These are phyloP conservation scores for Solanum etuberosum DNA, from an alignment of 257 asterid species.

Conservation along the genomic window DNA sequence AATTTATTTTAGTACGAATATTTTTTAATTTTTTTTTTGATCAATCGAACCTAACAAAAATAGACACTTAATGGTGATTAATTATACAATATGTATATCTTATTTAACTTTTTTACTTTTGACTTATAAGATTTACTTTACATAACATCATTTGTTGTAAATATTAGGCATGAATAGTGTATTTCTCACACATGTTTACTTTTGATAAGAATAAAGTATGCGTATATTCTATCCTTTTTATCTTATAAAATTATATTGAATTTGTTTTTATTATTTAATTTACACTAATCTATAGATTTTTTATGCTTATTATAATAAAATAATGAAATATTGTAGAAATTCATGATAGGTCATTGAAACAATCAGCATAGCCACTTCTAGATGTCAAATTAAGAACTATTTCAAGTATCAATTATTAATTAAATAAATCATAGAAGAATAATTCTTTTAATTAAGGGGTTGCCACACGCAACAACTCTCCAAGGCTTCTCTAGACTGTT, in stretches of 20 bases:
- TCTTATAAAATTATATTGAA: too few relatives aligned
- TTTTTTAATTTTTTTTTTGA: too few relatives aligned
- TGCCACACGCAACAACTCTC: too few relatives aligned
- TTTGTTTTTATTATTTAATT: too few relatives aligned
- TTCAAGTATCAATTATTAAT: background rate
- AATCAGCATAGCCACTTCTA: background rate
- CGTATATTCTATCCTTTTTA: too few relatives aligned
- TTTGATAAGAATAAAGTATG: too few relatives aligned
- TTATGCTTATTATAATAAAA: background rate
- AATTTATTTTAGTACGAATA: too few relatives aligned
- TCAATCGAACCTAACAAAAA: too few relatives aligned
- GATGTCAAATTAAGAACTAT: background rate
- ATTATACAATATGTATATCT: background rate
- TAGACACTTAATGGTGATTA: background rate
- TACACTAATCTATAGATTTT: background rate
- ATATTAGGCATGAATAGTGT: too few relatives aligned
- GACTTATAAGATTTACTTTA: background rate
- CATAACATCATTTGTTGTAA: background rate
- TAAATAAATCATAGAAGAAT: background rate
- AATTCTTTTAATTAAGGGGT: background rate
- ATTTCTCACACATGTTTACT: too few relatives aligned
- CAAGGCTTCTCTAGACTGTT: background rate
- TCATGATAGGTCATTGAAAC: background rate
- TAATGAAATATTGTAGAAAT: background rate
- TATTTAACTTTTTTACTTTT: background rate